Base-by-base conservation (phyloP, 2,329 filamentous ascomycete genomes). In the Neocatenulostroma microsporum region DNA sequence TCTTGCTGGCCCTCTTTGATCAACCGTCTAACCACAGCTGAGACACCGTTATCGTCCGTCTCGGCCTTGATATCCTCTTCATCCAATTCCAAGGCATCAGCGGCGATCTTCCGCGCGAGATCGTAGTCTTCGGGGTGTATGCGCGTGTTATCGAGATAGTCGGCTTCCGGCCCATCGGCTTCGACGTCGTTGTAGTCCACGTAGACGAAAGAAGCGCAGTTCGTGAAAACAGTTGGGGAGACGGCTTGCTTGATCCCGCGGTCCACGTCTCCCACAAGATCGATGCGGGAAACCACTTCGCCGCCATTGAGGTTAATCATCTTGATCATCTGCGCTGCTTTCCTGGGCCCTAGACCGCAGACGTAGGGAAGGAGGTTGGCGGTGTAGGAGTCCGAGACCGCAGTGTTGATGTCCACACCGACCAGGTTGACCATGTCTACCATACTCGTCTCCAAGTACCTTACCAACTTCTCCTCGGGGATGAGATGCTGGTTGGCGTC, bases 121-220 rank as follows among this genome's bases (percentile, higher is more conserved):
- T 98, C 91, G 62, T 98, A 98, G 58, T 98, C 91, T 67, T 98
- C 91, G 1, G 91, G 91, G 55, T 98, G 91, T 13, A 98, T 87
- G 67, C 91, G 84, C 30, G 91, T 98, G 57, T 91, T 94, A 63
- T 98, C 91, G 18, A 98, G 72, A 40, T 93, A 94, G 57, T 98
- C 91, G 1, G 88, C 85, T 11, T 83, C 74, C 2, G 80, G 74
- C 23, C 47, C 47, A 23, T 53, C 50, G 10, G 13, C 85, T 86
- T 48, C 53, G 11, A 80, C 78, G n/a, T 78, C 73, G 47, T 95
- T 88, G 55, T 86, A 95, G 36, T 84, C 80, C 42, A 98, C 84
- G 56, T 79, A 93, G 23, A 98, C 66, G 67, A 96, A 96, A 66
- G 88, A 95, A 39, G 91, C 88, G 56, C 87, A 95, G 60, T 98